Percentiles rank a stretch among this genome's conserved stretches.
Conservation (phyloP, 176 grass and related monocot species). For the barley (Hordeum vulgare) region MorexV3_pseudomolecules_assembly NC_058521.1:30871876-30872375, state of each 20-base stretch:
- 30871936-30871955: too few species aligned
- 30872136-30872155: background rate
- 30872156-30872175: background rate
- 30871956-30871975: too few species aligned
- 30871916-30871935: too few species aligned
- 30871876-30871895: too few species aligned
- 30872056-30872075: background rate
- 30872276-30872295: background rate
- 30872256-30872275: background rate
- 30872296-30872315: background rate
- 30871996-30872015: background rate
- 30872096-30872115: background rate
- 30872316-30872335: background rate
- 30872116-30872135: background rate
- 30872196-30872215: background rate
- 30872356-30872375: slow-evolving; percentile 21
- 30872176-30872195: background rate
- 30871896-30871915: too few species aligned
- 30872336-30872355: background rate
- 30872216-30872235: background rate
- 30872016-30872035: background rate
- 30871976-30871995: too few species aligned
- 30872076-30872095: background rate
- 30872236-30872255: background rate
- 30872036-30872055: background rate